Conservation (phyloP, 768 basidiomycete species). For the Pleurotus cornucopiae region DNA sequence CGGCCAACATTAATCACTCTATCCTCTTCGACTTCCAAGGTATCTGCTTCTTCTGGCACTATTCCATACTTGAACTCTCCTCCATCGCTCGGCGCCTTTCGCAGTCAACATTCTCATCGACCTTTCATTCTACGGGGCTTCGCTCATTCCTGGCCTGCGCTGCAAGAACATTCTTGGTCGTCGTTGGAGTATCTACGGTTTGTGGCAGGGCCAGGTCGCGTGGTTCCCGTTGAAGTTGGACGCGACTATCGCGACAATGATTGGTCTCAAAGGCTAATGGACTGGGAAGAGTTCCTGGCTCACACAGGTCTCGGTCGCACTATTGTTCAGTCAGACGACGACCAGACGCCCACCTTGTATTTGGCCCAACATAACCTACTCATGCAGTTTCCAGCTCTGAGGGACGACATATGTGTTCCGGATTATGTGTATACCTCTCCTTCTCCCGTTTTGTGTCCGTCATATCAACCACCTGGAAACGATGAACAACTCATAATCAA, state of each 20-base stretch:
- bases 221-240: conserved; percentile 46
- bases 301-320: conserved; percentile 31
- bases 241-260: conserved; percentile 18
- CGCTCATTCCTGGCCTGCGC: conserved; percentile 74
- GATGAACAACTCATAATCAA: conserved; percentile 67
- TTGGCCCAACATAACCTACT: conserved; percentile 90
- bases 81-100: conserved; percentile 60
- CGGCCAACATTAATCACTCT: conserved; percentile 9
- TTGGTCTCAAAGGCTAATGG: conserved; percentile 81
- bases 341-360: conserved; percentile 43
- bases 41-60: conserved; percentile 13
- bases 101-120: conserved; percentile 28
- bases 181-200: conserved; percentile 64
- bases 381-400: conserved; percentile 76
- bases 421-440: conserved; percentile 82
- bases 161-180: conserved; percentile 65
- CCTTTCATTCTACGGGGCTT: conserved; percentile 78
- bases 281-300: conserved; percentile 72
- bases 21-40: conserved; percentile 17
- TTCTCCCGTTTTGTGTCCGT: conserved; percentile 34
- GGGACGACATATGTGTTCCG: conserved; percentile 75
- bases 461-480: conserved; percentile 63
- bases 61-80: conserved; percentile 38
- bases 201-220: conserved; percentile 72
- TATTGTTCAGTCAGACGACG: conserved; percentile 13